These are phyloP conservation scores for Colletotrichum spinosum DNA, from an alignment of 2,329 filamentous ascomycete genomes.

Conservation along the genomic window DNA sequence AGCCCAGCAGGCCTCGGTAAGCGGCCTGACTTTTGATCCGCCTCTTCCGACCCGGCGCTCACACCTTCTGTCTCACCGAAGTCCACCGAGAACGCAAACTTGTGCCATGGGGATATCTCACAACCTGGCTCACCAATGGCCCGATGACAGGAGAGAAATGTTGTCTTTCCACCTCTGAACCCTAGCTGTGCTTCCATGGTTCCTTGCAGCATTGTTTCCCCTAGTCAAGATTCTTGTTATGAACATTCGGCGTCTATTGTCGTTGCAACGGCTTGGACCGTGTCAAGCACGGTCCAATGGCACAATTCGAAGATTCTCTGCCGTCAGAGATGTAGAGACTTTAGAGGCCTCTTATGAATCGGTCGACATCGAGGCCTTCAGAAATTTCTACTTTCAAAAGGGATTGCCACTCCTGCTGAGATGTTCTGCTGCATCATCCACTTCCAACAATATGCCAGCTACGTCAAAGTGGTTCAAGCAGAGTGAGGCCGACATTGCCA, in stretches of 20 bases:
- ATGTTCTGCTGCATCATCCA: slow-evolving; percentile 3
- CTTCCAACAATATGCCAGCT: slow-evolving; percentile 39
- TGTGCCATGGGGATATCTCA: too few relatives aligned
- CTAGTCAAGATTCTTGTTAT: too few relatives aligned
- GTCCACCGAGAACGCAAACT: too few relatives aligned
- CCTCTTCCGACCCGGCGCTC: background rate
- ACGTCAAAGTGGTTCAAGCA: slow-evolving; percentile 44
- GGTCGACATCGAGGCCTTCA: slow-evolving; percentile 25
- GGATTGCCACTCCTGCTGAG: slow-evolving; percentile 39
- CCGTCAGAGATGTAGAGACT: slow-evolving; percentile 6
- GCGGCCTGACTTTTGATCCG: slow-evolving; percentile 21
- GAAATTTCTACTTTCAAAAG: slow-evolving; percentile 16
- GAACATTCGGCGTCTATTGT: too few relatives aligned
- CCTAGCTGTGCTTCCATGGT: too few relatives aligned
- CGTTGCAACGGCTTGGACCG: too few relatives aligned
- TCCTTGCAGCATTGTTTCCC: too few relatives aligned
- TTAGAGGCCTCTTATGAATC: slow-evolving; percentile 14
- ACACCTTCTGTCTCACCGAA: too few relatives aligned
- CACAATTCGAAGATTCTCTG: slow-evolving; percentile 8
- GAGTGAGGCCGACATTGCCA: background rate
- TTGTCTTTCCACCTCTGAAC: too few relatives aligned
- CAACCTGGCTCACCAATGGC: too few relatives aligned
- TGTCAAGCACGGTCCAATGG: too few relatives aligned
- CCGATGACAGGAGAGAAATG: too few relatives aligned
- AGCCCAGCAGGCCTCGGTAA: background rate